phyloP scores from a whole-genome alignment of 78 protist genomes.

The Corallochytrium limacisporum region DNA sequence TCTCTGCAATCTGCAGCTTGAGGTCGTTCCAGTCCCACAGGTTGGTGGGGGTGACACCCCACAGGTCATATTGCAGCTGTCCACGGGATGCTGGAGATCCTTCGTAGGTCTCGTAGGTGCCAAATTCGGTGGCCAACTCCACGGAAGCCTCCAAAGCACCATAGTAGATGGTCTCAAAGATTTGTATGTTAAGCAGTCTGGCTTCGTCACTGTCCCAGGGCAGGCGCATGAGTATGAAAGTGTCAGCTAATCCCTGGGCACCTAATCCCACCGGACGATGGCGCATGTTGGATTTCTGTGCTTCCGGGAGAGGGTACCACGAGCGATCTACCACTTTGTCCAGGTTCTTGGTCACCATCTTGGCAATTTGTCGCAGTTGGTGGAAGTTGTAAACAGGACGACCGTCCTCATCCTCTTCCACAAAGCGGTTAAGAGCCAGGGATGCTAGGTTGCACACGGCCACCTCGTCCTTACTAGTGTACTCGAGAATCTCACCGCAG shows the following conservation, averaged over 20 bases:
- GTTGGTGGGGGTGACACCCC: slow-evolving; percentile 61
- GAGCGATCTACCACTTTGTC: slow-evolving; percentile 73
- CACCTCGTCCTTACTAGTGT: slow-evolving; percentile 72
- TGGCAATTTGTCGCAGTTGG: too few relatives aligned
- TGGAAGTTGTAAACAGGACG: not conserved
- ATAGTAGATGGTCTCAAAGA: slow-evolving; percentile 85
- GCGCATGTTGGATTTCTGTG: slow-evolving; percentile 51
- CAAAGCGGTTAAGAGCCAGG: slow-evolving; percentile 72
- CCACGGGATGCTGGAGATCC: slow-evolving; percentile 82
- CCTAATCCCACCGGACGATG: slow-evolving; percentile 91
- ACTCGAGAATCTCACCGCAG: slow-evolving; percentile 92
- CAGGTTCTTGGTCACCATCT: slow-evolving; percentile 56
- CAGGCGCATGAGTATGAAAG: slow-evolving; percentile 49
- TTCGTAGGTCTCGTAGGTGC: slow-evolving; percentile 50
- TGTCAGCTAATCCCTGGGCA: slow-evolving; percentile 89
- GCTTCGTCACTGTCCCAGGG: slow-evolving; percentile 77
- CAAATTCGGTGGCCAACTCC: slow-evolving; percentile 11
- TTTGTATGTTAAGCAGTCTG: slow-evolving; percentile 55
- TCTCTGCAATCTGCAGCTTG: not conserved
- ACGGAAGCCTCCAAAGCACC: slow-evolving; percentile 32
- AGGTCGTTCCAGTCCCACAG: slow-evolving; percentile 52
- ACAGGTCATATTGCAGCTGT: slow-evolving; percentile 78
- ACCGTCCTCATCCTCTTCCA: slow-evolving; percentile 18
- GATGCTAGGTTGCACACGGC: slow-evolving; percentile 95
- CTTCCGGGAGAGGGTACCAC: slow-evolving; percentile 81